These are phyloP conservation scores for Ophiostoma ulmi DNA, from an alignment of 2,329 filamentous ascomycete species.

Conservation along the genomic window DNA sequence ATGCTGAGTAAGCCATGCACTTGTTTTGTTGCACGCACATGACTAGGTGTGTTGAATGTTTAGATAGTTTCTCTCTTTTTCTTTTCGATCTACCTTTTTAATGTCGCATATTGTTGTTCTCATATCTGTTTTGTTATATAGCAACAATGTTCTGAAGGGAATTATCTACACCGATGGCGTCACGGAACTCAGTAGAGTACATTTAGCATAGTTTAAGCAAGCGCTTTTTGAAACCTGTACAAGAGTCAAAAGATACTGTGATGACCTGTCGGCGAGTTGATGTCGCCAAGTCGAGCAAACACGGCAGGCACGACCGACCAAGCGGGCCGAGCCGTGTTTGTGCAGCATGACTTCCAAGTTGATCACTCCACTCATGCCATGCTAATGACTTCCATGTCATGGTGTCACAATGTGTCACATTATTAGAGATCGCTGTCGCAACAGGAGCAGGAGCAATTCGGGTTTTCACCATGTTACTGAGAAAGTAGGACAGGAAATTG, in stretches of 20 bases:
- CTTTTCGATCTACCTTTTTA: not conserved
- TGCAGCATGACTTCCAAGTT: not conserved
- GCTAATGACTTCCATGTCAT: not conserved
- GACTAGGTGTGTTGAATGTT: not conserved
- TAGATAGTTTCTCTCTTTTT: not conserved
- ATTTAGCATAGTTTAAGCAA: constrained; percentile 4
- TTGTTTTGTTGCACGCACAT: not conserved
- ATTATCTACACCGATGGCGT: not conserved
- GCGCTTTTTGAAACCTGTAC: not conserved
- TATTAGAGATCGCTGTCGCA: not conserved
- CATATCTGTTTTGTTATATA: not conserved
- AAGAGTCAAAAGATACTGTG: not conserved
- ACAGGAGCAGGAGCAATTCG: not conserved
- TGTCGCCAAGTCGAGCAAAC: not conserved
- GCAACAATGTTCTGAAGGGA: not conserved
- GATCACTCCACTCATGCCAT: not conserved
- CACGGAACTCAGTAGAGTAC: not conserved
- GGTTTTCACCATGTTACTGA: not conserved
- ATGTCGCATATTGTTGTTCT: not conserved
- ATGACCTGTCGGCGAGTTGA: not conserved
- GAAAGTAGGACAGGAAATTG: not conserved
- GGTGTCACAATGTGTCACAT: not conserved
- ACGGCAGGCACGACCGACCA: not conserved
- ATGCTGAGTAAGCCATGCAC: constrained; percentile 18
- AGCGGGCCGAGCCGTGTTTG: not conserved